Evolutionary conservation across 2,329 filamentous ascomycete genomes (phyloP), one percentile per base, ranked within the genome.

Genomic region (Aspergillus pseudoterreus): DNA sequence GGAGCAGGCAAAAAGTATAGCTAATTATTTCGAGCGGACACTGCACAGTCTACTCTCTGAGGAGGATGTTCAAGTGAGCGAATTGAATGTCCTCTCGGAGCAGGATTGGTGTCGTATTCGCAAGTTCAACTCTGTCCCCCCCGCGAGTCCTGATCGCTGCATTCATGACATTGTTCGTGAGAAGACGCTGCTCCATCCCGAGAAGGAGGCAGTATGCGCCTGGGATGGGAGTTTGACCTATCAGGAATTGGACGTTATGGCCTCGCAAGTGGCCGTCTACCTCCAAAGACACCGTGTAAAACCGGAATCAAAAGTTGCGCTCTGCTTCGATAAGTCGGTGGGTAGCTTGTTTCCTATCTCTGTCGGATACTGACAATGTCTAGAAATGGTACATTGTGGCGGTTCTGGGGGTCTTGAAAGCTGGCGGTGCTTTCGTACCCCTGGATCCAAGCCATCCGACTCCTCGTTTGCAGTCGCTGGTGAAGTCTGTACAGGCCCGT

Each of bases 91-190:
- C 3, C 82, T 84, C 57, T 82, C 75, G 11, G 76, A 81, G 44
- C 71, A 76, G 8, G 82, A 85, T 57, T 77, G 78, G 54, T 71
- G 77, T 4, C 79, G 82, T 50, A 76, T 84, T 39, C 62, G 78
- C 6, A 73, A 75, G 4, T 82, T 81, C 68, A 81, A 79, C 46
- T 75, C 75, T 56, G 73, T 75, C 27, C 63, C 67, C 1, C 71
- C 72, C 2, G 60, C 69, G 33, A 64, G 62, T 1, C 69, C 74
- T 1, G 70, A 75, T 4, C 68, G 60, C 15, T 71, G 68, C 71
- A 60, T 68, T 67, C 43, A 74, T 70, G 46, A 72, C 63, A 11
- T 65, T 4, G 67, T 72, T 24, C 57, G 59, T 60, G 78, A 57
- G 9, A 61, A 66, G 60, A 27, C 73, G 65, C 3, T 77, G 70